A percentile compares a stretch with the other conserved stretches of the same genome.
Evolutionary conservation across 2,329 filamentous ascomycete genomes (phyloP).

Genomic region (Aspergillus texensis): DNA sequence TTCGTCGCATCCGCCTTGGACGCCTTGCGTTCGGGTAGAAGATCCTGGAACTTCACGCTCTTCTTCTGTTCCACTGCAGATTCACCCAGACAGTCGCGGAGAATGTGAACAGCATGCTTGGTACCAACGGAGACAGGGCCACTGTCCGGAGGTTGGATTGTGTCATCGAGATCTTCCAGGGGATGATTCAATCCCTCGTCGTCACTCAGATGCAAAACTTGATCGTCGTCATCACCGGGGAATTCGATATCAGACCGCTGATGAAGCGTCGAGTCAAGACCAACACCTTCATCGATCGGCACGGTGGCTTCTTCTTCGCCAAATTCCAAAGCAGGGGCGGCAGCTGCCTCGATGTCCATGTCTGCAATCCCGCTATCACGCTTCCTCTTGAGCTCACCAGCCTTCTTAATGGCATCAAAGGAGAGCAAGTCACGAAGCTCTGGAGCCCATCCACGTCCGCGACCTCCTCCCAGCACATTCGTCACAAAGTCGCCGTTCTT

Average conservation of each 20-base stretch:
- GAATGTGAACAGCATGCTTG: constrained; percentile 91
- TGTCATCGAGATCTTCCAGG: constrained; percentile 74
- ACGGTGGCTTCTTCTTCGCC: constrained; percentile 66
- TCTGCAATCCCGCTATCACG: constrained; percentile 85
- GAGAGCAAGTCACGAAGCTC: constrained; percentile 93
- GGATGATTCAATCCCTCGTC: constrained; percentile 50
- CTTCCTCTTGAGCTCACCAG: constrained; percentile 88
- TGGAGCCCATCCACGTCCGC: constrained; percentile 81
- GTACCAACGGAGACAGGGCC: constrained; percentile 88
- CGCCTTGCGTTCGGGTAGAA: constrained; percentile 79
- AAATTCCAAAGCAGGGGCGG: constrained; percentile 62
- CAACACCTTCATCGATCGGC: constrained; percentile 53
- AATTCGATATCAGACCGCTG: constrained; percentile 67
- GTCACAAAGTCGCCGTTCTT: constrained; percentile 87
- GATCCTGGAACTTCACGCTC: constrained; percentile 84
- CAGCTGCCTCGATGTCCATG: constrained; percentile 69
- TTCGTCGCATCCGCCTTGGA: constrained; percentile 91
- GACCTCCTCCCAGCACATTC: constrained; percentile 79
- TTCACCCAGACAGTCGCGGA: constrained; percentile 81
- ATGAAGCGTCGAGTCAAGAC: constrained; percentile 50
- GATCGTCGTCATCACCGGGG: constrained; percentile 59
- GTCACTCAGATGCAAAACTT: constrained; percentile 47
- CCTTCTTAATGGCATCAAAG: constrained; percentile 74
- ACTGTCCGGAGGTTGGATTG: constrained; percentile 78
- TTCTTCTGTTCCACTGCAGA: constrained; percentile 71